Percentiles rank a stretch among this genome's conserved stretches.
These are phyloP conservation scores for Rhodamnia argentea DNA, from an alignment of 345 rosid species.

Conservation along the genomic window DNA sequence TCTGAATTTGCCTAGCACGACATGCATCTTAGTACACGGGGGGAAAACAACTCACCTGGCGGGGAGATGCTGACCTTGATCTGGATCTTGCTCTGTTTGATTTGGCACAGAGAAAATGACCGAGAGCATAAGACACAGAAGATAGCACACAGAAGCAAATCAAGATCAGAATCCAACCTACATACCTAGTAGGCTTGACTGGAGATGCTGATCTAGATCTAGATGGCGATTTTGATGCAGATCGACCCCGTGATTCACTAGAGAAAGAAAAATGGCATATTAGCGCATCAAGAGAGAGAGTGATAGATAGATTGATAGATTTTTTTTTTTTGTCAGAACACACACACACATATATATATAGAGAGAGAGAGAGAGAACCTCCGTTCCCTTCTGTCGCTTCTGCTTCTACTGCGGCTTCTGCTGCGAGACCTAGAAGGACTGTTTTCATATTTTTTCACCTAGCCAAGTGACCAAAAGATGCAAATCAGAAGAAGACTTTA, in stretches of 20 bases:
- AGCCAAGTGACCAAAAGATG: background rate
- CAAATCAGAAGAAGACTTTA: background rate
- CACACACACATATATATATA: background rate
- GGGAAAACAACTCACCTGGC: conserved; percentile 23
- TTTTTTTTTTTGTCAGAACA: too few species aligned
- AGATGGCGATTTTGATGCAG: conserved; percentile 39
- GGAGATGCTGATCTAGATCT: conserved; percentile 69
- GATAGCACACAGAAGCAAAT: background rate
- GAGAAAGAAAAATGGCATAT: background rate
- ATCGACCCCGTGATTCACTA: conserved; percentile 52
- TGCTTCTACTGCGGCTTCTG: conserved; percentile 58
- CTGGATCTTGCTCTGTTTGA: conserved; percentile 23
- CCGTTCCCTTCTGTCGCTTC: conserved; percentile 45
- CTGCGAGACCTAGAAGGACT: conserved; percentile 58
- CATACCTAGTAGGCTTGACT: conserved; percentile 43
- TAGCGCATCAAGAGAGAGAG: background rate
- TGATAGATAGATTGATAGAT: background rate
- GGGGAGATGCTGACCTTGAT: conserved; percentile 49
- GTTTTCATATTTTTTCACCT: conserved; percentile 64
- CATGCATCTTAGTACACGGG: background rate
- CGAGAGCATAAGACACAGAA: background rate
- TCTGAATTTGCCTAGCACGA: background rate
- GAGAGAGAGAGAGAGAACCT: conserved; percentile 21
- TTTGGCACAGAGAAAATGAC: background rate
- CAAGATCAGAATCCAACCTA: background rate